phyloP scores from a whole-genome alignment of 2,329 filamentous ascomycete genomes.

The Zopfia rhizophila region DNA sequence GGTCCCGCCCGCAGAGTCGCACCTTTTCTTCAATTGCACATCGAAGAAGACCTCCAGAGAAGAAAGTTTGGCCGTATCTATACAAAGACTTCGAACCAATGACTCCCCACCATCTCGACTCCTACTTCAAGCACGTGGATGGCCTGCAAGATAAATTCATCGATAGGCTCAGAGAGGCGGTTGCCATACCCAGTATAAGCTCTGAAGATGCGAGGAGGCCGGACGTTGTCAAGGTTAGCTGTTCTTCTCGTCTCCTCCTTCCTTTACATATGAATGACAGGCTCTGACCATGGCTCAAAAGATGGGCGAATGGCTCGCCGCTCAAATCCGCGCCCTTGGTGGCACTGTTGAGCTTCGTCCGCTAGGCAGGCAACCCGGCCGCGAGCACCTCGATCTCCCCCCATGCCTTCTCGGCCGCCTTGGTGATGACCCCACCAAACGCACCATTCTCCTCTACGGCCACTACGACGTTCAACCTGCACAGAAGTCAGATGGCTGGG shows the following conservation, averaged over 20 bases:
- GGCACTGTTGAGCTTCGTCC: conserved; percentile 87
- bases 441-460: conserved; percentile 95
- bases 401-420: conserved; percentile 93
- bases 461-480: conserved; percentile 99
- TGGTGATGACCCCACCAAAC: conserved; percentile 90
- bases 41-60: conserved; percentile 1
- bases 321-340: conserved; percentile 83
- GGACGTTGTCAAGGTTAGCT: conserved; percentile 80
- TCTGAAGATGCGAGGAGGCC: conserved; percentile 87
- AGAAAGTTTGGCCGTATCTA: conserved; percentile 58
- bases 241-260: conserved; percentile 1
- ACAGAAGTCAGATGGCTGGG: conserved; percentile 92
- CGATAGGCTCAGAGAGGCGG: conserved; percentile 87
- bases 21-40: conserved; percentile 3
- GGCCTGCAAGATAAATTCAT: conserved; percentile 82
- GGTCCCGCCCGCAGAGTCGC: conserved; percentile 3
- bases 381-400: conserved; percentile 89
- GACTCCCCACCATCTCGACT: conserved; percentile 91
- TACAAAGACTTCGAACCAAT: conserved; percentile 66
- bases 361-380: conserved; percentile 90
- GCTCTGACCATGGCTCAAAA: conserved; percentile 36
- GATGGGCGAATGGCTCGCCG: conserved; percentile 92
- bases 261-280: conserved; percentile 11
- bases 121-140: conserved; percentile 94
- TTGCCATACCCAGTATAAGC: conserved; percentile 95